These are phyloP conservation scores for Taphrina communis DNA, from an alignment of 1,139 yeast genomes.

Conservation along the genomic window DNA sequence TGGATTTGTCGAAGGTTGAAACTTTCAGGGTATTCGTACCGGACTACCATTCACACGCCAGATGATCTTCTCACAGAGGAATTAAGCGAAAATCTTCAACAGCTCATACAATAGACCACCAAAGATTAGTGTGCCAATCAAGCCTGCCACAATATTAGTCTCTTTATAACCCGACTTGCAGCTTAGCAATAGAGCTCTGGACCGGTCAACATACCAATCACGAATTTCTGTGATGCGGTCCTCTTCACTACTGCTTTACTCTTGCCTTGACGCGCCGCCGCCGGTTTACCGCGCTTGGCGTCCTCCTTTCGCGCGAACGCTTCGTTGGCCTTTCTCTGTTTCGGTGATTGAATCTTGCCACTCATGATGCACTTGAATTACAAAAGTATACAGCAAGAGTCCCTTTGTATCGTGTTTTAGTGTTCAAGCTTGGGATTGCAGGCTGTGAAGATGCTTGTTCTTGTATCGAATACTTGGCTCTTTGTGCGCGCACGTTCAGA, in stretches of 20 bases:
- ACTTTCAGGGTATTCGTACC: too few relatives aligned
- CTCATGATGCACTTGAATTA: conserved; percentile 6
- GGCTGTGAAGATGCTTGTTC: not conserved
- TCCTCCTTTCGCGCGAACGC: conserved; percentile 37
- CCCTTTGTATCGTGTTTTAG: not conserved
- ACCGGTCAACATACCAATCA: conserved; percentile 17
- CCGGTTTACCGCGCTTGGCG: conserved; percentile 36
- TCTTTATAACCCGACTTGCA: too few relatives aligned
- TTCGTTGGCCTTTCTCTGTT: conserved; percentile 37
- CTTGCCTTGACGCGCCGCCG: conserved; percentile 9
- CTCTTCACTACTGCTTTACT: conserved; percentile 31
- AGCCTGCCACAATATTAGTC: conserved; percentile 4
- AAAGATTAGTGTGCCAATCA: conserved; percentile 33
- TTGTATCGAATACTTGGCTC: not conserved
- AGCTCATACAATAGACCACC: conserved; percentile 37
- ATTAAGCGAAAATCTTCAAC: conserved; percentile 25
- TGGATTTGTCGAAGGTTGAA: not conserved
- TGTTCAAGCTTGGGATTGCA: too few relatives aligned
- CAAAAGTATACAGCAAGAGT: too few relatives aligned
- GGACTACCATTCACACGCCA: too few relatives aligned
- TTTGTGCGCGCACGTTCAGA: not conserved
- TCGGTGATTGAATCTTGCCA: conserved; percentile 33
- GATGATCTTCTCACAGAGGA: too few relatives aligned
- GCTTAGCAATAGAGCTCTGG: too few relatives aligned
- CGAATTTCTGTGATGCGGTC: conserved; percentile 24